Base-by-base conservation (phyloP, 176 grass and related monocot genomes). In the Urochloa ruziziensis region DNA sequence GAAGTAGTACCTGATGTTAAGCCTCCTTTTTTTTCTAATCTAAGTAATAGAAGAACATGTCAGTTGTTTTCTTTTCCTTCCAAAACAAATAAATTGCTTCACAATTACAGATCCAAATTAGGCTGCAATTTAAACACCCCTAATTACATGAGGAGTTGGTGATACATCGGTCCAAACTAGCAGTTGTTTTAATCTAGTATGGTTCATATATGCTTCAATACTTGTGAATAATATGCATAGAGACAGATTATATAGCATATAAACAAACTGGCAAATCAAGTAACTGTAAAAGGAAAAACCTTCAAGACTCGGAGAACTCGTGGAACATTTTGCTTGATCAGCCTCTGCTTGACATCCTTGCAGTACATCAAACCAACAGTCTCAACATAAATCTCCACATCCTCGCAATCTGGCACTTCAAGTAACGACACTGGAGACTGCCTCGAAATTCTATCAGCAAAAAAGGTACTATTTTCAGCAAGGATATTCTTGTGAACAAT, bases 341-440 rank as follows among this genome's bases (percentile, higher is more conserved):
- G 71, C 72, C 91, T 91, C 49, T 88, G 91, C 75, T 92, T 97
- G 46, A 88, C 87, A 87, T 94, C 87, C 83, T 97, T 97, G 76
- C 89, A 97, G 56, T 97, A 97, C 89, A 97, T 94, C 82, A 97
- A 88, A 33, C 94, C 91, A 57, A 97, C 85, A 25, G 94, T 97
- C 70, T 94, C 91, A 0, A 97, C 91, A 67, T 83, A 91, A 81
- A 97, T 94, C 80, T 97, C 94, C 75, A 97, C 94, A 90, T 97
- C 94, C 59, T 97, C 94, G 40, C 91, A 97, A 60, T 97, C 89
- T 2, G 67, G 43, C 58, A 97, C 89, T 70, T 97, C 94, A 58
- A 89, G 60, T 85, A 79, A 90, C 5, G 91, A 77, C 37, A 88
- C 73, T 14, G 89, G 87, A 85, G 91, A 92, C 58, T 88, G 80